These are phyloP conservation scores for Pseudogymnoascus sp. DNA, from an alignment of 2,329 filamentous ascomycete genomes.

Conservation along the genomic window DNA sequence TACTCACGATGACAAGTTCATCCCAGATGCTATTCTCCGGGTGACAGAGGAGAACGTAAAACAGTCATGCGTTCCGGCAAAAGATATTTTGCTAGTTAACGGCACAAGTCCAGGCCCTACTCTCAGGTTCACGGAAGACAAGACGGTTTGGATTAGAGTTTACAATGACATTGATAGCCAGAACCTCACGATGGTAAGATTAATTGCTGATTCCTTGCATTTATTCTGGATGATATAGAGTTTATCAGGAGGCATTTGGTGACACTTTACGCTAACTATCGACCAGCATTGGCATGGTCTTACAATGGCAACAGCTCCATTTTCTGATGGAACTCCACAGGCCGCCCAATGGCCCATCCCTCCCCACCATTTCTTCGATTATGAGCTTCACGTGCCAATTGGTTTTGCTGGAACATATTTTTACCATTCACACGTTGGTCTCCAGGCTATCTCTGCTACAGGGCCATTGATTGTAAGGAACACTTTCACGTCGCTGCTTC, in stretches of 20 bases:
- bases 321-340: slow-evolving; percentile 42
- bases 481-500: neutral
- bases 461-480: slow-evolving; percentile 39
- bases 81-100: slow-evolving; percentile 37
- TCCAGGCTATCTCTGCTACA: slow-evolving; percentile 40
- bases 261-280: too few species aligned
- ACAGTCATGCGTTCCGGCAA: slow-evolving; percentile 30
- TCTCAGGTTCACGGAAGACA: slow-evolving; percentile 34
- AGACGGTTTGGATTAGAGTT: slow-evolving; percentile 43
- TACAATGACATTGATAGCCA: slow-evolving; percentile 42
- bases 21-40: slow-evolving; percentile 35
- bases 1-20: slow-evolving; percentile 20
- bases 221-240: too few species aligned
- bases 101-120: slow-evolving; percentile 40
- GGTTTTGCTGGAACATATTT: slow-evolving; percentile 46
- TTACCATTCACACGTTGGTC: slow-evolving; percentile 47
- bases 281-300: slow-evolving; percentile 48
- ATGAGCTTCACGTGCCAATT: slow-evolving; percentile 38
- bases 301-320: slow-evolving; percentile 39
- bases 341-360: slow-evolving; percentile 48
- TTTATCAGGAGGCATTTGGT: too few species aligned
- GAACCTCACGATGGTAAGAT: slow-evolving; percentile 42
- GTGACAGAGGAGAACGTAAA: slow-evolving; percentile 31
- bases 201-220: too few species aligned
- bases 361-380: slow-evolving; percentile 46